phyloP scores from a whole-genome alignment of 1,284 basidiomycete species.

The Heterobasidion occidentale region DNA sequence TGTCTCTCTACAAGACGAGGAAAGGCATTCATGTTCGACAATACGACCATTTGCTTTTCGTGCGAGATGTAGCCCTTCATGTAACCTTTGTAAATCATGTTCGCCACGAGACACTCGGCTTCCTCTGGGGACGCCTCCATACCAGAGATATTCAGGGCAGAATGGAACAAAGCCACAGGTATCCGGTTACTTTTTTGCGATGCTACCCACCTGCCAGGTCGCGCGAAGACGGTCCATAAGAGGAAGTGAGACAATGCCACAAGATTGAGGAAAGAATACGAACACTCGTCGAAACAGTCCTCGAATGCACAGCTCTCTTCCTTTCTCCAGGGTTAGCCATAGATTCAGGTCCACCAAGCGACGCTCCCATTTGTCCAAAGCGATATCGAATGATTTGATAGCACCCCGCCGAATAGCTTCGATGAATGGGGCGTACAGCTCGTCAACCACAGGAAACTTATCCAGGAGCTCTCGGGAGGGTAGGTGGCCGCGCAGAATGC shows the following conservation, averaged over 20 bases:
- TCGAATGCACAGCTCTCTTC: slow-evolving; percentile 80
- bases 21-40: slow-evolving; percentile 80
- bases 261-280: slow-evolving; percentile 17
- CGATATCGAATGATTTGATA: slow-evolving; percentile 72
- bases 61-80: slow-evolving; percentile 96
- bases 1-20: slow-evolving; percentile 59
- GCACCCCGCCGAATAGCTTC: slow-evolving; percentile 72
- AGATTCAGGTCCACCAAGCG: slow-evolving; percentile 77
- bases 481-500: slow-evolving; percentile 79
- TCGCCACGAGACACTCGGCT: slow-evolving; percentile 90
- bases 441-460: slow-evolving; percentile 65
- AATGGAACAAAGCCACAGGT: slow-evolving; percentile 71
- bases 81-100: slow-evolving; percentile 90
- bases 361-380: slow-evolving; percentile 60
- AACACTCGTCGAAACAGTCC: slow-evolving; percentile 83
- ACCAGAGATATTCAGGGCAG: slow-evolving; percentile 61
- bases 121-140: slow-evolving; percentile 62
- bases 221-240: background rate
- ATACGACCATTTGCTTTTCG: slow-evolving; percentile 86
- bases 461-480: slow-evolving; percentile 64
- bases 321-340: slow-evolving; percentile 83
- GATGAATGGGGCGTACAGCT: slow-evolving; percentile 79
- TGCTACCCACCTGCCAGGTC: slow-evolving; percentile 62
- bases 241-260: background rate
- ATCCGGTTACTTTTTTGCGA: slow-evolving; percentile 68